Percentiles rank a stretch among this genome's conserved stretches.
phyloP scores from a whole-genome alignment of 768 basidiomycete genomes.

The Podaxis sp. region DNA sequence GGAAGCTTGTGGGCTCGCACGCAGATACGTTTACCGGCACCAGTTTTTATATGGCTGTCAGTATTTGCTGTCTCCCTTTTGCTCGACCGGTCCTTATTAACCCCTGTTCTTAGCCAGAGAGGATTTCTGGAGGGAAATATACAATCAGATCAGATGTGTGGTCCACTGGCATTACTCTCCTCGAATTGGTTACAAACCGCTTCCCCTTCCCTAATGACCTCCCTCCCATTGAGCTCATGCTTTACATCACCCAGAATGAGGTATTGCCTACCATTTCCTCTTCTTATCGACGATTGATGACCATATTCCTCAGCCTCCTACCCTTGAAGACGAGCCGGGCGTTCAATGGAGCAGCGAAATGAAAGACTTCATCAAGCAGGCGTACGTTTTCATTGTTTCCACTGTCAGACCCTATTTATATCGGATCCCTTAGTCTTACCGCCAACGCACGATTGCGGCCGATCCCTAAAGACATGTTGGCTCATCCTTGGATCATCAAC shows the following conservation, averaged over 20 bases:
- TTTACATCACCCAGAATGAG: conserved; percentile 83
- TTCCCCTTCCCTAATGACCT: conserved; percentile 95
- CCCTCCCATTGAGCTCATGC: conserved; percentile 91
- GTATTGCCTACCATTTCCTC: conserved; percentile 36
- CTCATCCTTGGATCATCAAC: conserved; percentile 79
- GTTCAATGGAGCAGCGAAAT: conserved; percentile 77
- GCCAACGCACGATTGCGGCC: conserved; percentile 70
- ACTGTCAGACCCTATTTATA: conserved; percentile 5
- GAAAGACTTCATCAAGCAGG: conserved; percentile 87
- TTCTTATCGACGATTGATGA: conserved; percentile 1
- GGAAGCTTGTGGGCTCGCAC: conserved; percentile 86
- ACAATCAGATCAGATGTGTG: conserved; percentile 97
- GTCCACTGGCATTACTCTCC: conserved; percentile 93
- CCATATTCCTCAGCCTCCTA: conserved; percentile 59
- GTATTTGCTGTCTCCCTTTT: conserved; percentile 32
- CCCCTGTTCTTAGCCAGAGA: conserved; percentile 68
- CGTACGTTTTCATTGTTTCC: conserved; percentile 43
- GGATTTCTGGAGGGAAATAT: conserved; percentile 89
- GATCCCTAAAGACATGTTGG: conserved; percentile 78
- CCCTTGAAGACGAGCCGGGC: conserved; percentile 72
- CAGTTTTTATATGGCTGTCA: conserved; percentile 97
- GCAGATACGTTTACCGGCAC: conserved; percentile 98
- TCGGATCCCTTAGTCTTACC: conserved; percentile 54
- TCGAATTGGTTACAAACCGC: conserved; percentile 91
- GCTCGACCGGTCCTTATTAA: conserved; percentile 8